These are phyloP conservation scores for Xylaria castorea DNA, from an alignment of 495 filamentous ascomycete genomes.

Conservation along the genomic window DNA sequence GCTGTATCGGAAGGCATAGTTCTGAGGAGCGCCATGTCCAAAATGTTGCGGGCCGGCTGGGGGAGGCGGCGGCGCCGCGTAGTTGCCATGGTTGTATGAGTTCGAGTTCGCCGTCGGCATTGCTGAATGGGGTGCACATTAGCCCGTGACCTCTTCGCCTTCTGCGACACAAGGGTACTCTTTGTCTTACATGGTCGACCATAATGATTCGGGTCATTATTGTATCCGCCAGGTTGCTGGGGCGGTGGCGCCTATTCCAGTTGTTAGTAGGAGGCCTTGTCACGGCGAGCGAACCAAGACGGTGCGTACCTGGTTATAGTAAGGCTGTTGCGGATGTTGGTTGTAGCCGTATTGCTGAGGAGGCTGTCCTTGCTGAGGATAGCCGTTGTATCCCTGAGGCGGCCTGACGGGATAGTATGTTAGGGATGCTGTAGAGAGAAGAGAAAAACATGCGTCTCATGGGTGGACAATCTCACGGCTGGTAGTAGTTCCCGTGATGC, in stretches of 20 bases:
- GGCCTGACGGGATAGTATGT: conserved; percentile 33
- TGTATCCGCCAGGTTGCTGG: conserved; percentile 51
- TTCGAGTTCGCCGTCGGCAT: conserved; percentile 57
- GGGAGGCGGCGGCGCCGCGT: conserved; percentile 62
- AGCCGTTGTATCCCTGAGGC: conserved; percentile 44
- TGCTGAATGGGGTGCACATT: conserved; percentile 36
- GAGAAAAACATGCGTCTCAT: conserved; percentile 9
- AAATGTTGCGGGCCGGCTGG: conserved; percentile 70
- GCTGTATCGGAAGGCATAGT: conserved; percentile 89
- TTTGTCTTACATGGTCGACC: conserved; percentile 50
- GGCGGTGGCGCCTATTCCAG: conserved; percentile 45
- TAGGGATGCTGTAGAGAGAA: neutral
- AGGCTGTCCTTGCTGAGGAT: conserved; percentile 43
- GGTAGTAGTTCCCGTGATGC: conserved; percentile 49
- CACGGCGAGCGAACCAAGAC: conserved; percentile 23
- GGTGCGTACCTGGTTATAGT: conserved; percentile 42
- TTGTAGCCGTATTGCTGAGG: conserved; percentile 51
- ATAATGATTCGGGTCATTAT: conserved; percentile 47
- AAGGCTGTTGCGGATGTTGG: conserved; percentile 50
- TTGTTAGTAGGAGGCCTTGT: conserved; percentile 18
- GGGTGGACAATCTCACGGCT: conserved; percentile 41
- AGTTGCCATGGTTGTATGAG: conserved; percentile 61
- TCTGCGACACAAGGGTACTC: neutral
- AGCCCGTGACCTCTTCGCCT: neutral
- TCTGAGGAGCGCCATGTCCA: conserved; percentile 76